These are phyloP conservation scores for Microdochium nivale DNA, from an alignment of 2,329 filamentous ascomycete species.

Conservation along the genomic window DNA sequence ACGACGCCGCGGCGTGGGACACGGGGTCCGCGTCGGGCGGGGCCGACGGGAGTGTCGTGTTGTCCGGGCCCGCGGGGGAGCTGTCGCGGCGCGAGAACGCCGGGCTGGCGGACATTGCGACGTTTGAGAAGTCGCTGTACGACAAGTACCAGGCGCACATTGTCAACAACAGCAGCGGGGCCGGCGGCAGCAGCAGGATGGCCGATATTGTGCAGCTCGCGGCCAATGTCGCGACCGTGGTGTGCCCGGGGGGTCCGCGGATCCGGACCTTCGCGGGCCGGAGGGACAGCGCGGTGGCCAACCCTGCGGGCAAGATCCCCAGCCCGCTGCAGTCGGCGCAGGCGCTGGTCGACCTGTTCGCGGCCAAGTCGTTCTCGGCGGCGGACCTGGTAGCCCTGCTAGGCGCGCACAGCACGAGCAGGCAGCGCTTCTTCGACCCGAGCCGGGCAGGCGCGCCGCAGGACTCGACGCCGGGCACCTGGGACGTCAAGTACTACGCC, in stretches of 20 bases:
- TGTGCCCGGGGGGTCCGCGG: conserved; percentile 42
- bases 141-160: conserved; percentile 24
- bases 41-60: conserved; percentile 35
- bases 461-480: conserved; percentile 38
- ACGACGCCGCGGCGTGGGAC: conserved; percentile 35
- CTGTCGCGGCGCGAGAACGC: conserved; percentile 29
- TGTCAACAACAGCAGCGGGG: conserved; percentile 13
- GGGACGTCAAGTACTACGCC: conserved; percentile 42
- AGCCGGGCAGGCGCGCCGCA: conserved; percentile 27
- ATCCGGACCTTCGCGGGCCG: conserved; percentile 41
- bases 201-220: conserved; percentile 47
- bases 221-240: conserved; percentile 34
- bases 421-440: conserved; percentile 35
- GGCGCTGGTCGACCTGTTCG: conserved; percentile 35
- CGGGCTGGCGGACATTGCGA: conserved; percentile 33
- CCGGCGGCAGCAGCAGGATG: conserved; percentile 18
- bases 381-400: conserved; percentile 43
- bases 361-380: conserved; percentile 39
- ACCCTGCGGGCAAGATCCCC: conserved; percentile 36
- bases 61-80: conserved; percentile 24
- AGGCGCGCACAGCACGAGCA: conserved; percentile 42
- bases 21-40: conserved; percentile 27
- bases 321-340: conserved; percentile 27
- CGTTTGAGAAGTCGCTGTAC: conserved; percentile 26
- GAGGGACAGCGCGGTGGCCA: conserved; percentile 28